Base-by-base conservation (phyloP, 345 rosid genomes). In the Linum trigynum region DNA sequence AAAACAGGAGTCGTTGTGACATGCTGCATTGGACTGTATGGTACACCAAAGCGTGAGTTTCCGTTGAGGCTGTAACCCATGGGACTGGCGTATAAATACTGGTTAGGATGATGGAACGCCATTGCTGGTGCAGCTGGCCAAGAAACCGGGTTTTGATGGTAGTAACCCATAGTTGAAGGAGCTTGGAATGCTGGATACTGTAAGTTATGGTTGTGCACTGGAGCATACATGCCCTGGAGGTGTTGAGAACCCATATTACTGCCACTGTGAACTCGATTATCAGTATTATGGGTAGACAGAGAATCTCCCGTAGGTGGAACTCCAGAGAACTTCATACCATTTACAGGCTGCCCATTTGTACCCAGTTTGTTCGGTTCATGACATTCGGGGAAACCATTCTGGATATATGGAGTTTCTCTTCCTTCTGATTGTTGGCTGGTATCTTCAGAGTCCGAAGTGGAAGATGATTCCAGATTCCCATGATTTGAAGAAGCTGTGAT, bases 401-500 rank as follows among this genome's bases (percentile, higher is more conserved):
- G 69, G 63, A 71, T 63, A 70, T 76, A 79, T 59, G 77, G 63
- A 58, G 76, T 57, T 56, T 80, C 86, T 80, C 81, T 81, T 72
- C 85, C 78, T 71, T 84, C 87, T 67, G 86, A 82, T 45, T 69
- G 96, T 70, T 76, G 92, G 71, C 80, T 77, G 55, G 84, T 79
- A 70, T 84, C 91, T 78, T 90, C 96, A 45, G 95, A 85, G 73
- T 90, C 99, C 65, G 99, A 88, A 9, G 85, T 77, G 65, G 96
- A 86, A 6, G 96, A 85, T 16, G 96, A 86, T 69, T 82, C 97
- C 37, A 78, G 69, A 68, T 81, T 85, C 67, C 84, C 85, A 50
- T 80, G 82, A 70, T 81, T 83, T 66, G 89, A 85, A 62, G 91
- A 86, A 68, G 82, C 80, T 41, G 85, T 75, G 65, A 78, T 86